phyloP scores from a whole-genome alignment of 768 basidiomycete species.

The Xanthoconium stramineum region DNA sequence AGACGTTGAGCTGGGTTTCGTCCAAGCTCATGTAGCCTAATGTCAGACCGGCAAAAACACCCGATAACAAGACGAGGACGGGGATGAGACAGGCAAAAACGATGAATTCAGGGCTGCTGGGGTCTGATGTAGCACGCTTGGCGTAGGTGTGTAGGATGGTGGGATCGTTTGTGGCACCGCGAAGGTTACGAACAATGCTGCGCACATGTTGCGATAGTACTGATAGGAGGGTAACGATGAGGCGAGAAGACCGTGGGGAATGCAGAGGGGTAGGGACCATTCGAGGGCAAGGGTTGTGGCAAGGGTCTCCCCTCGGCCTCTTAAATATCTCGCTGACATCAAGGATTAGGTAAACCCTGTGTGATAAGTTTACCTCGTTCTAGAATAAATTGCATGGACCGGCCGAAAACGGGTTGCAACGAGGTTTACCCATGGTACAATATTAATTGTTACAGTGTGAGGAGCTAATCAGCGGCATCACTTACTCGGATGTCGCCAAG shows the following conservation, averaged over 20 bases:
- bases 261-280: constrained; percentile 37
- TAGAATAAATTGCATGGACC: too few relatives aligned
- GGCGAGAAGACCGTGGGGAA: constrained; percentile 40
- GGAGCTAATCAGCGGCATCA: too few relatives aligned
- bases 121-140: constrained; percentile 28
- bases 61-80: constrained; percentile 76
- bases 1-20: constrained; percentile 85
- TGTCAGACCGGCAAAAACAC: constrained; percentile 88
- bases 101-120: constrained; percentile 32
- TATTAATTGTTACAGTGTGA: too few relatives aligned
- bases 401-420: too few relatives aligned
- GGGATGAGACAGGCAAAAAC: constrained; percentile 66
- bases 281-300: constrained; percentile 22
- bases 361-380: too few relatives aligned
- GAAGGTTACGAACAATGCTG: constrained; percentile 31
- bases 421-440: too few relatives aligned
- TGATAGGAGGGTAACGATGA: constrained; percentile 43
- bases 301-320: too few relatives aligned
- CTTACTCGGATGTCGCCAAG: too few relatives aligned
- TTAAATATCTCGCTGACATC: too few relatives aligned
- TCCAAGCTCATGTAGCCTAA: constrained; percentile 92
- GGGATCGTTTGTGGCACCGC: constrained; percentile 4
- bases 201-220: constrained; percentile 45
- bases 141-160: constrained; percentile 25
- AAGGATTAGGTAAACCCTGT: background rate